Conservation (phyloP, 2,329 filamentous ascomycete species). For the Sarocladium kiliense region DNA sequence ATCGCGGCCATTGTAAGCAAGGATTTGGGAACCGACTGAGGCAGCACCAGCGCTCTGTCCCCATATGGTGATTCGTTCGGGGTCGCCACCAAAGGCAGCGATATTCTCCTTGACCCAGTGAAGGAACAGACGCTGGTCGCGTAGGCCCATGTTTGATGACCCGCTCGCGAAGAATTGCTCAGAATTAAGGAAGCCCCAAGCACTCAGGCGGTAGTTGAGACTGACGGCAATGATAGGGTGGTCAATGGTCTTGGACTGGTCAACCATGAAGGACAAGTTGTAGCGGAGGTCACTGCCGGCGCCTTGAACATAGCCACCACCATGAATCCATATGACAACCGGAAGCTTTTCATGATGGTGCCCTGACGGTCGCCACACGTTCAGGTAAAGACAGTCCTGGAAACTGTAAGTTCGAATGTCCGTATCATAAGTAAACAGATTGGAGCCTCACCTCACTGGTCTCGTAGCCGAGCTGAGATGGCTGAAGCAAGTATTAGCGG, state of each 20-base stretch:
- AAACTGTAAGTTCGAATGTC: no score
- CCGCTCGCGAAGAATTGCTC: constrained; percentile 51
- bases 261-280: neutral
- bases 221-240: constrained; percentile 22
- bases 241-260: neutral
- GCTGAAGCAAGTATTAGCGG: no score
- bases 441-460: no score
- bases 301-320: constrained; percentile 2
- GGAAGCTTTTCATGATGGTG: constrained; percentile 18
- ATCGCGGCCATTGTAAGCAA: neutral
- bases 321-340: constrained; percentile 21
- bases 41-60: constrained; percentile 53
- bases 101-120: constrained; percentile 63
- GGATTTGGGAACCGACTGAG: constrained; percentile 14
- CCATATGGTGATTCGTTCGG: constrained; percentile 59
- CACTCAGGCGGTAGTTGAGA: constrained; percentile 41
- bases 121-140: constrained; percentile 55
- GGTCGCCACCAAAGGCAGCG: constrained; percentile 60
- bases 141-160: constrained; percentile 52
- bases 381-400: constrained; percentile 28
- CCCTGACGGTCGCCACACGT: constrained; percentile 15
- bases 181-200: constrained; percentile 50
- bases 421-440: no score
- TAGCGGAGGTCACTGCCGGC: neutral
- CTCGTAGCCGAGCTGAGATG: no score